Conservation (phyloP, 305 asterid species). For the Caryopteris hybrid region DNA sequence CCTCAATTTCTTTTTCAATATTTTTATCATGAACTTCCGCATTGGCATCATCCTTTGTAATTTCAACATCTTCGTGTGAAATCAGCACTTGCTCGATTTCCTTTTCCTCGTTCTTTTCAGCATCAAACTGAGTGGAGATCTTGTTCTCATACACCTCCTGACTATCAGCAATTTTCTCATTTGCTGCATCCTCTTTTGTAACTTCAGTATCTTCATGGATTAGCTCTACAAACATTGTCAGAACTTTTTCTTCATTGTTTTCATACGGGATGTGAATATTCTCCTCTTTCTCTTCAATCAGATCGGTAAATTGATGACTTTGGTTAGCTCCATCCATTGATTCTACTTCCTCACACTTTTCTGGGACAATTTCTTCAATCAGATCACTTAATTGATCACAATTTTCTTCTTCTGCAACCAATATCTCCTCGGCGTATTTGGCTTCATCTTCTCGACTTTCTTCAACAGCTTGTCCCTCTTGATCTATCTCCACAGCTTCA, state of each 20-base stretch:
- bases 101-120: neutral
- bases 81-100: neutral
- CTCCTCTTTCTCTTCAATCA: slow-evolving; percentile 1
- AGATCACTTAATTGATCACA: too few species aligned
- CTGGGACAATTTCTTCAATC: neutral
- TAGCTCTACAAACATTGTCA: slow-evolving; percentile 5
- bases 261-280: neutral
- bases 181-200: slow-evolving; percentile 7
- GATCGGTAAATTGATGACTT: neutral
- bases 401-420: neutral
- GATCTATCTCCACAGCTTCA: slow-evolving; percentile 7
- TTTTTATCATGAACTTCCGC: neutral
- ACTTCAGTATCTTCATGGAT: neutral
- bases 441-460: neutral
- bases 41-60: neutral
- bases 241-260: slow-evolving; percentile 17
- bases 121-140: too few species aligned
- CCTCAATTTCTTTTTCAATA: neutral
- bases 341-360: slow-evolving; percentile 15
- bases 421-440: neutral
- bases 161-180: too few species aligned
- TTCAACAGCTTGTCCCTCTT: slow-evolving; percentile 4
- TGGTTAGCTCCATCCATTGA: slow-evolving; percentile 1
- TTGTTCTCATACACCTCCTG: too few species aligned
- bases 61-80: neutral